Percentiles rank a stretch among this genome's conserved stretches.
These are phyloP conservation scores for Pistacia atlantica DNA, from an alignment of 345 rosid species.

Conservation along the genomic window DNA sequence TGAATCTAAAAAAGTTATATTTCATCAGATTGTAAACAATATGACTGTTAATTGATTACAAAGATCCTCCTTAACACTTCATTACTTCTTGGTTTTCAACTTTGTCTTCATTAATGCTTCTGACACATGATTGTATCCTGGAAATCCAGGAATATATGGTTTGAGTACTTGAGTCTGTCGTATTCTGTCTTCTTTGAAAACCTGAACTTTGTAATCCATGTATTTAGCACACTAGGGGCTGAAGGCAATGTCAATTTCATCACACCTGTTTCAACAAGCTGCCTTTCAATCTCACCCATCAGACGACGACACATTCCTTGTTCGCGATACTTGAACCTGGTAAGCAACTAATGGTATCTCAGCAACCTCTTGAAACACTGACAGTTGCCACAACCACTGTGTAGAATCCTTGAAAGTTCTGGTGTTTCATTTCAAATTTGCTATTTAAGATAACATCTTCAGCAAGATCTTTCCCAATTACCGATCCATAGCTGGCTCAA, in stretches of 20 bases:
- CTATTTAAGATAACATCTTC: slow-evolving; percentile 56
- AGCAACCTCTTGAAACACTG: slow-evolving; percentile 58
- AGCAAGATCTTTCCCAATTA: slow-evolving; percentile 58
- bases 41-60: too few species aligned
- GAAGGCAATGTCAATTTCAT: slow-evolving; percentile 55
- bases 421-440: slow-evolving; percentile 38
- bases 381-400: slow-evolving; percentile 51
- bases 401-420: slow-evolving; percentile 64
- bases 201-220: slow-evolving; percentile 61
- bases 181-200: slow-evolving; percentile 38
- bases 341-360: slow-evolving; percentile 62
- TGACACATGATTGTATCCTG: slow-evolving; percentile 54
- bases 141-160: slow-evolving; percentile 45
- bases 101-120: slow-evolving; percentile 29
- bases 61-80: neutral
- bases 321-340: slow-evolving; percentile 40
- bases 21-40: neutral
- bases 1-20: too few species aligned
- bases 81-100: neutral
- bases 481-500: slow-evolving; percentile 59
- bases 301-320: slow-evolving; percentile 58
- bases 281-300: slow-evolving; percentile 54
- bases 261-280: slow-evolving; percentile 51
- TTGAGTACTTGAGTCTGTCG: slow-evolving; percentile 37
- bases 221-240: slow-evolving; percentile 32